Base-by-base conservation (phyloP, 192 early-diverging fungal genomes). In the Anaeromyces robustus region DNA sequence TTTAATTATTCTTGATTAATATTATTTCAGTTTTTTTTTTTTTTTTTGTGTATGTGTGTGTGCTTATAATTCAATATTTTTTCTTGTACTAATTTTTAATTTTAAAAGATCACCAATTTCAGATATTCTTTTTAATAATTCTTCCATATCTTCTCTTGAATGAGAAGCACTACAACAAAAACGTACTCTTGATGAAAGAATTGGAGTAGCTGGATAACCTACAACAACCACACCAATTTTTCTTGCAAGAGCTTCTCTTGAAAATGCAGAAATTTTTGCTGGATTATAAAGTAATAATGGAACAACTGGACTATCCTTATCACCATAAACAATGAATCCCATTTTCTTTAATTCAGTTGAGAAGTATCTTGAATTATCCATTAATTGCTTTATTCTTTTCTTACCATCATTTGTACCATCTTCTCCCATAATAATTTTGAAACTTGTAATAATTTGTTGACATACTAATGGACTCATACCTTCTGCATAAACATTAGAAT, bases 151-250 rank as follows among this genome's bases (percentile, higher is more conserved):
- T 52, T 52, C 43, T 52, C 43, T 18, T 18, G 43, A 52, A 52
- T 52, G 43, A 22, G 32, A 19, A n/a, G 43, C 43, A 52, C 43
- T 52, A 52, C 43, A 52, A 52, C 43, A 52, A 19, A 52, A 52
- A 52, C 43, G 43, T 22, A 52, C 43, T 52, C 43, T 52, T 22
- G 43, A 52, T 1, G 94, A 94, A 82, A 99, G 95, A 80, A 97
- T 97, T n/a, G 97, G 96, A 9, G 97, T 99, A 17, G 96, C 97
- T 5, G 96, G 97, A 85, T 97, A 96, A 59, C 94, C 96, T 6
- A 99, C 97, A 1, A 99, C 97, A 29, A 97, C 96, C 19, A 97
- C 95, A 29, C 96, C 95, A 80, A 99, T 93, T 79, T 94, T 94
- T 77, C 96, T 90, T 81, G 92, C 89, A 41, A 98, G 90, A 80